These are phyloP conservation scores for Chenopodium quinoa DNA, from an alignment of 148 eudicot species.

Conservation along the genomic window DNA sequence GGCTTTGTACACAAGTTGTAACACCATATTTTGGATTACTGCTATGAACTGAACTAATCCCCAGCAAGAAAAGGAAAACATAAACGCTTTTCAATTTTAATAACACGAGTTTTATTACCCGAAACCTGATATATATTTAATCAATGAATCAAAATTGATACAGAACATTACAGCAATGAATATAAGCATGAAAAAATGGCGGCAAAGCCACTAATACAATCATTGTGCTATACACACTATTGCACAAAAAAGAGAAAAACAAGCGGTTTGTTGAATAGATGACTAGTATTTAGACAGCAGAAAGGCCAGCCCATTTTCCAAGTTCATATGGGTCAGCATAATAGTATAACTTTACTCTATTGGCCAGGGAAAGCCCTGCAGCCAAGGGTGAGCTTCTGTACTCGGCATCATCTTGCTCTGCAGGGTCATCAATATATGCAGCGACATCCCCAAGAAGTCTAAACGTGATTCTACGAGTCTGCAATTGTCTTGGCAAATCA, in stretches of 20 bases:
- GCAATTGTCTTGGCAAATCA: slow-evolving; percentile 79
- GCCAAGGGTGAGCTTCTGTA: slow-evolving; percentile 53
- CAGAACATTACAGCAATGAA: slow-evolving; percentile 12
- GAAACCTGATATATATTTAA: background rate
- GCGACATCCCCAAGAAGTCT: slow-evolving; percentile 79
- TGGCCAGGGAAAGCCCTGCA: slow-evolving; percentile 70
- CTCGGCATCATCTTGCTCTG: slow-evolving; percentile 72
- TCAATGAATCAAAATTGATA: slow-evolving; percentile 21
- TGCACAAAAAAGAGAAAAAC: background rate
- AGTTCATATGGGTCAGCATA: slow-evolving; percentile 90
- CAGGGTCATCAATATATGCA: slow-evolving; percentile 70
- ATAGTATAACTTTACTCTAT: slow-evolving; percentile 76
- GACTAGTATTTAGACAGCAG: slow-evolving; percentile 23
- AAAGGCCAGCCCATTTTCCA: slow-evolving; percentile 80
- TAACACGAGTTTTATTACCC: background rate
- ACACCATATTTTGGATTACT: background rate
- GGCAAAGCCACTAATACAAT: background rate
- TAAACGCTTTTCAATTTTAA: background rate
- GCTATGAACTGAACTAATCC: background rate
- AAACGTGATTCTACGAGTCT: slow-evolving; percentile 67
- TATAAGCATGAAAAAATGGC: slow-evolving; percentile 23
- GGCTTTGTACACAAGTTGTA: too few species aligned
- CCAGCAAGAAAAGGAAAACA: background rate
- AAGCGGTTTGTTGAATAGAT: background rate
- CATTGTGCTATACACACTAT: slow-evolving; percentile 18